A percentile compares a stretch with the other conserved stretches of the same genome.
These are phyloP conservation scores for Suillus subaureus DNA, from an alignment of 768 basidiomycete genomes.

Conservation along the genomic window DNA sequence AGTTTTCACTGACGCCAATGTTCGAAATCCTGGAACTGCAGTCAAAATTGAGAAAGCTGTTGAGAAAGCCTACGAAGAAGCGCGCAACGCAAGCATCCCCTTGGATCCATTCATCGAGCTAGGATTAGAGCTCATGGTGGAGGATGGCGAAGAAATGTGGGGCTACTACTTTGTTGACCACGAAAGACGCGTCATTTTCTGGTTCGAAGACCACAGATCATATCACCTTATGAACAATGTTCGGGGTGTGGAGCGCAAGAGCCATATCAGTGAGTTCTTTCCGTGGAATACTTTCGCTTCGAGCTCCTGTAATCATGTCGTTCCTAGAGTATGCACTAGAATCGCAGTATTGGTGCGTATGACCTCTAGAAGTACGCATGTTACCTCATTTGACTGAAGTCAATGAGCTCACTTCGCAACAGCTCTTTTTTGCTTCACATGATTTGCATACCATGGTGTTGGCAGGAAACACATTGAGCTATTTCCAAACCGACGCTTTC, in stretches of 20 bases:
- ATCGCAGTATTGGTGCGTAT: conserved; percentile 28
- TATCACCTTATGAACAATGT: conserved; percentile 32
- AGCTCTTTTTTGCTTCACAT: neutral
- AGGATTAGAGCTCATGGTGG: conserved; percentile 10
- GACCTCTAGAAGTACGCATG: neutral
- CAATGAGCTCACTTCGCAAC: neutral
- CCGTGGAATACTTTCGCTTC: neutral
- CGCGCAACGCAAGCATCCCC: neutral
- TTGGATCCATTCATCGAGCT: conserved; percentile 7
- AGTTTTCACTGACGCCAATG: conserved; percentile 15
- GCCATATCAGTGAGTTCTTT: conserved; percentile 42
- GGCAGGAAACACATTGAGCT: conserved; percentile 5
- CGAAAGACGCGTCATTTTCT: conserved; percentile 44
- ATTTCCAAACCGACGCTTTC: conserved; percentile 23
- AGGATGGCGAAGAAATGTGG: neutral
- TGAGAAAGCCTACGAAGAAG: neutral
- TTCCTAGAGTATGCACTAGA: conserved; percentile 25
- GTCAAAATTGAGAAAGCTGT: neutral
- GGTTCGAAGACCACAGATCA: conserved; percentile 42
- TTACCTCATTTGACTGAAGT: neutral
- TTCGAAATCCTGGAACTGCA: neutral
- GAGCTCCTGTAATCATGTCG: neutral
- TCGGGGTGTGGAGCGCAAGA: conserved; percentile 39
- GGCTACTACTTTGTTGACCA: conserved; percentile 52
- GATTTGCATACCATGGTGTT: neutral